These are phyloP conservation scores for Ilyonectria mors-panacis DNA, from an alignment of 2,329 filamentous ascomycete species.

Conservation along the genomic window DNA sequence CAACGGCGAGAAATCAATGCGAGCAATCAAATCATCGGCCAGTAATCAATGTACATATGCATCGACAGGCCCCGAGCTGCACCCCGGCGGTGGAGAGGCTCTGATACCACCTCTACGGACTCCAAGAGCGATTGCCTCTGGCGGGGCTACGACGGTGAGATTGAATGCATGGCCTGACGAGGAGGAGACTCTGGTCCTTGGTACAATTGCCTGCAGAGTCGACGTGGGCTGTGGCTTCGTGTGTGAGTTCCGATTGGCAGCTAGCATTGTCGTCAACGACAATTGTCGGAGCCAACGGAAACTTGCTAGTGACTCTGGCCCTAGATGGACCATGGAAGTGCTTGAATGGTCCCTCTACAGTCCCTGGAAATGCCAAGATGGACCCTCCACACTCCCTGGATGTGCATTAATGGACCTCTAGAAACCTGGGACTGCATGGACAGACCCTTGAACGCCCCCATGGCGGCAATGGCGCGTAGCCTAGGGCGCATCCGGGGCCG, in stretches of 20 bases:
- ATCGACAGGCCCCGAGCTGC: not conserved
- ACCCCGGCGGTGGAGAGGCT: not conserved
- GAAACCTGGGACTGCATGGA: not conserved
- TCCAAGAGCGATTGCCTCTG: not conserved
- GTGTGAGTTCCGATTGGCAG: not conserved
- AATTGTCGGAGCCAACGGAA: not conserved
- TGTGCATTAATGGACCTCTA: not conserved
- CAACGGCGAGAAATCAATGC: no score
- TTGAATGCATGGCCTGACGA: not conserved
- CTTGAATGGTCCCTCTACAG: not conserved
- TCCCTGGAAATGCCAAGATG: not conserved
- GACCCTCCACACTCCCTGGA: not conserved
- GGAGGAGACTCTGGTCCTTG: not conserved
- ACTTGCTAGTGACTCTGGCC: not conserved
- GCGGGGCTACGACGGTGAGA: not conserved
- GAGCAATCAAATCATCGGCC: no score
- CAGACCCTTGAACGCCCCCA: not conserved
- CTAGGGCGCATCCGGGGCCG: not conserved
- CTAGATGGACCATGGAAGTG: not conserved
- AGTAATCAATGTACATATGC: no score
- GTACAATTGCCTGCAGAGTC: not conserved
- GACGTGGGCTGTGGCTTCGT: not conserved
- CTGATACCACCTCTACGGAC: not conserved
- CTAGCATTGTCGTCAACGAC: not conserved
- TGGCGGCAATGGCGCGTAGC: not conserved